Base-by-base conservation (phyloP, 1,139 yeast genomes). In the Yamadazyma buinensis region DNA sequence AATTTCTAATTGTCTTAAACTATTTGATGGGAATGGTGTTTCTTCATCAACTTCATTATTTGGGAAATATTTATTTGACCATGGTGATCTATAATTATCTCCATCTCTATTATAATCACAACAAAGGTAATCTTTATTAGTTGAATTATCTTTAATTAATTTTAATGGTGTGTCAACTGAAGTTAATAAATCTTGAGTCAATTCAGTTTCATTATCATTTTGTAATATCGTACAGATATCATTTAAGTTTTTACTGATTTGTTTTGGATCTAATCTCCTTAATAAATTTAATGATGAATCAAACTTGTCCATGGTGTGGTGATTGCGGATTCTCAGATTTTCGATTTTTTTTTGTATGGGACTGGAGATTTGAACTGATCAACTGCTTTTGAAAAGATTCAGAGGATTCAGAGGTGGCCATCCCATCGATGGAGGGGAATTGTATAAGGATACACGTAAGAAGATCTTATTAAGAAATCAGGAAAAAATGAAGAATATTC, bases 91-190 rank as follows among this genome's bases (percentile, higher is more conserved):
- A 61, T 75, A 85, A 22, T 92, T 81, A 58, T 92, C 97, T 6
- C 95, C 92, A 52, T 92, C 98, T 45, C 98, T 72, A 59, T 92
- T 92, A 58, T 90, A 92, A 56, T 92, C 98, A 61, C 98, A 92
- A 36, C 92, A 77, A 43, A 92, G 69, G 56, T 71, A 92, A 41
- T 75, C 74, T 56, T 83, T 84, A 15, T 85, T 84, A 7, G 78
- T 57, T 37, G 69, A 57, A 26, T 61, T 51, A 55, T 95, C 92
- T 29, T 67, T 69, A 34, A 69, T 57, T 28, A 80, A 65, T 30
- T 66, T 63, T 48, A 92, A 67, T 12, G 98, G 97, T 36, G 84
- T 83, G 59, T 92, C 98, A 12, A 90, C 90, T 0, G 95, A 75
- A 4, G 95, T 78, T 35, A 92, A 68, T 41, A 92, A 69, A 46